phyloP scores from a whole-genome alignment of 768 basidiomycete species.

The button mushroom (Agaricus bisporus) region DNA sequence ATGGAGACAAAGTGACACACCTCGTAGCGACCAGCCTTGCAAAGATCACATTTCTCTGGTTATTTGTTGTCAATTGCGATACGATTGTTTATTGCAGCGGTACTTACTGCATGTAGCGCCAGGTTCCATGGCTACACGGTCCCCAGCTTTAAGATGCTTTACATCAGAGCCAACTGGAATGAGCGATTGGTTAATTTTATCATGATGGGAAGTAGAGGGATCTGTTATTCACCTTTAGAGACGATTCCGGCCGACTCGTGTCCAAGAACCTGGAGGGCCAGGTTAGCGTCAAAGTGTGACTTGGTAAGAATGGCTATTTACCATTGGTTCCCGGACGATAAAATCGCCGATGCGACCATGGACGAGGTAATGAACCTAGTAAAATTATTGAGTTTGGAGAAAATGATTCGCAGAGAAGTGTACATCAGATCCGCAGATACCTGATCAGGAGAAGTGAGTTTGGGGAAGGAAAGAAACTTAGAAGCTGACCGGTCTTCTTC shows the following conservation, averaged over 20 bases:
- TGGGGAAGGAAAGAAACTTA: neutral
- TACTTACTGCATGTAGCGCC: constrained; percentile 72
- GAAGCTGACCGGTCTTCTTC: constrained; percentile 75
- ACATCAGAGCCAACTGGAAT: constrained; percentile 67
- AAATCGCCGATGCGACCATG: constrained; percentile 79
- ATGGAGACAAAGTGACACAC: constrained; percentile 35
- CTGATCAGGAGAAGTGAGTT: constrained; percentile 28
- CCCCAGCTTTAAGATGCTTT: constrained; percentile 71
- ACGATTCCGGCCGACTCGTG: constrained; percentile 89
- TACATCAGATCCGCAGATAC: constrained; percentile 91
- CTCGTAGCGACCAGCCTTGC: constrained; percentile 82
- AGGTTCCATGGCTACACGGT: constrained; percentile 89
- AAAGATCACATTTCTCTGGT: constrained; percentile 62
- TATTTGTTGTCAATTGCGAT: neutral
- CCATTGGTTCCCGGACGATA: constrained; percentile 78
- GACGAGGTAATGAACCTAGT: constrained; percentile 71
- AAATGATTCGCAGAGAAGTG: constrained; percentile 10
- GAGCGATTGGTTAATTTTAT: neutral
- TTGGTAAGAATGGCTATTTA: constrained; percentile 23
- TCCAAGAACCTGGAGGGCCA: constrained; percentile 65
- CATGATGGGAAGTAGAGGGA: neutral
- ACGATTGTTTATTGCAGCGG: neutral
- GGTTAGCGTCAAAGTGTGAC: neutral
- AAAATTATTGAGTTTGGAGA: neutral
- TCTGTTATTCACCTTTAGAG: constrained; percentile 45